phyloP scores from a whole-genome alignment of 305 asterid species.

The Fraxinus sp. region DNA sequence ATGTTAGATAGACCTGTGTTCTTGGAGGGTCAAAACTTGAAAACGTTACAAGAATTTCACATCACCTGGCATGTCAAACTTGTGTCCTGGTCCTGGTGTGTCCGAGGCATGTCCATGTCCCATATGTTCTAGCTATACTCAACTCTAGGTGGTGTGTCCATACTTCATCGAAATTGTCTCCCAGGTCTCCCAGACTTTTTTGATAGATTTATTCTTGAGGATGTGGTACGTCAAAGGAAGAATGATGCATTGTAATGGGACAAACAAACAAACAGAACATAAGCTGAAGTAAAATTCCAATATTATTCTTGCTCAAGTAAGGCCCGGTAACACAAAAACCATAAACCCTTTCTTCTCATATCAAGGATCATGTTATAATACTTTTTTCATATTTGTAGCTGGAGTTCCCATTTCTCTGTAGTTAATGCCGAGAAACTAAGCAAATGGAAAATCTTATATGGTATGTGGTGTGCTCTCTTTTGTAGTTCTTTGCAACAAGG shows the following conservation, averaged over 20 bases:
- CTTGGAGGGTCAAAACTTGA: neutral
- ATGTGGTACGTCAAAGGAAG: neutral
- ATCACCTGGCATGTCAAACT: neutral
- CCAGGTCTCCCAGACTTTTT: neutral
- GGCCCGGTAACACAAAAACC: neutral
- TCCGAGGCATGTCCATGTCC: neutral
- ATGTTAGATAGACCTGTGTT: neutral
- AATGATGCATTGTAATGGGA: neutral
- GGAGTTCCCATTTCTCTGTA: neutral
- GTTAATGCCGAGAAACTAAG: neutral
- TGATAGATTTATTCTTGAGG: neutral
- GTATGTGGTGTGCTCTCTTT: constrained; percentile 15
- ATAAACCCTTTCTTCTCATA: neutral
- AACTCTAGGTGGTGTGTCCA: neutral
- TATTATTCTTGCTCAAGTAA: neutral
- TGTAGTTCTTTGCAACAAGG: constrained; percentile 68
- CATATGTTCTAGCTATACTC: neutral
- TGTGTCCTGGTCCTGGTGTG: neutral
- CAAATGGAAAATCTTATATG: neutral
- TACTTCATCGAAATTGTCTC: neutral
- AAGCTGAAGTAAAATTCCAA: neutral
- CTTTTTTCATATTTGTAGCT: neutral
- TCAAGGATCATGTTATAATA: constrained; percentile 12
- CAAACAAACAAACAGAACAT: neutral
- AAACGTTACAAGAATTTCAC: neutral